These are phyloP conservation scores for Candida yuanshanica DNA, from an alignment of 805 yeast species.

Conservation along the genomic window DNA sequence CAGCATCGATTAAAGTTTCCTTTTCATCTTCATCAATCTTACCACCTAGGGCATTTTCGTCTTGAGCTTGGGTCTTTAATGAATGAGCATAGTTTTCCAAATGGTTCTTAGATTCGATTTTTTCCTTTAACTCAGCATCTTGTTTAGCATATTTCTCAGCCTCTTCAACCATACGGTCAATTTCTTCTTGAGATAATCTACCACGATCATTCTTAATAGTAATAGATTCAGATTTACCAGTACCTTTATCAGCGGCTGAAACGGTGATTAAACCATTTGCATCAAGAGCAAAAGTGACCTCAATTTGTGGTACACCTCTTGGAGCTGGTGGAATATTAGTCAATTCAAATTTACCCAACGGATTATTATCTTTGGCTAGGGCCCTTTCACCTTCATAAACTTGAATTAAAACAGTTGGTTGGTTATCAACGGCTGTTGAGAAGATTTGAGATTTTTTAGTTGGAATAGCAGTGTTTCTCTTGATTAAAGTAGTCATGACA, in stretches of 20 bases:
- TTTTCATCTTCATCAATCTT: slow-evolving; percentile 87
- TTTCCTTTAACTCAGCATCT: slow-evolving; percentile 76
- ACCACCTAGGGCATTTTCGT: slow-evolving; percentile 59
- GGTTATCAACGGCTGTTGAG: slow-evolving; percentile 95
- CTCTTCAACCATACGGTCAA: slow-evolving; percentile 96
- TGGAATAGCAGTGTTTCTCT: slow-evolving; percentile 94
- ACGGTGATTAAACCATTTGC: slow-evolving; percentile 87
- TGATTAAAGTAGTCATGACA: slow-evolving; percentile 92
- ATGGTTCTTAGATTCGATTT: slow-evolving; percentile 82
- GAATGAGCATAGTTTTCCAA: slow-evolving; percentile 86
- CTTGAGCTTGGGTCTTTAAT: slow-evolving; percentile 61
- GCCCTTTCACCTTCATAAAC: slow-evolving; percentile 97
- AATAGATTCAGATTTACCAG: slow-evolving; percentile 87
- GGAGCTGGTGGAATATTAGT: slow-evolving; percentile 88
- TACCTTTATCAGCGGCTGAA: slow-evolving; percentile 86
- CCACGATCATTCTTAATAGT: slow-evolving; percentile 93
- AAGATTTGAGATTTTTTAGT: slow-evolving; percentile 92
- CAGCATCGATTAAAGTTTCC: slow-evolving; percentile 81
- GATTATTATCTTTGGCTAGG: slow-evolving; percentile 87
- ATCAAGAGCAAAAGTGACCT: slow-evolving; percentile 83
- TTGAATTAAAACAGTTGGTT: slow-evolving; percentile 90
- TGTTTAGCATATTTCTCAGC: slow-evolving; percentile 93
- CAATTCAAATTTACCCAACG: slow-evolving; percentile 80
- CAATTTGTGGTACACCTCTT: slow-evolving; percentile 88
- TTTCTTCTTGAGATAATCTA: slow-evolving; percentile 87